A percentile compares a stretch with the other conserved stretches of the same genome.
Conservation (phyloP, 805 yeast genomes). For the Nakazawaea peltata region DNA sequence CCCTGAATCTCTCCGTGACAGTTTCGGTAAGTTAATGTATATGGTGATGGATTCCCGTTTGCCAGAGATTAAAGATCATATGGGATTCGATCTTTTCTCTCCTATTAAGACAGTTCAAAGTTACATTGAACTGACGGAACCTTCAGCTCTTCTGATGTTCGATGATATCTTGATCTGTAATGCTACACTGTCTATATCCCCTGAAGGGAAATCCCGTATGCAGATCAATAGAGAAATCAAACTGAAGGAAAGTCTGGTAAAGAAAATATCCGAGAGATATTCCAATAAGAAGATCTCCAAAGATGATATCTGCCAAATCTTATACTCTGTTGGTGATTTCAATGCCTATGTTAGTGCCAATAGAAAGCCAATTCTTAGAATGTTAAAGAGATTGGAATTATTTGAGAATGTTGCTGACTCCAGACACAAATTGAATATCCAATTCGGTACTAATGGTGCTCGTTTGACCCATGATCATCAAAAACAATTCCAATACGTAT, state of each 20-base stretch:
- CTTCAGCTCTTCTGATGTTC: constrained; percentile 33
- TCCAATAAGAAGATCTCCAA: constrained; percentile 31
- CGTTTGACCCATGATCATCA: constrained; percentile 66
- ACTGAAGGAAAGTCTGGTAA: constrained; percentile 63
- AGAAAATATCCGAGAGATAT: constrained; percentile 44
- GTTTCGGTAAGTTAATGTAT: constrained; percentile 72
- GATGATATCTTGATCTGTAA: constrained; percentile 50
- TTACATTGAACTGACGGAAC: constrained; percentile 32
- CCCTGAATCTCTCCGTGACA: constrained; percentile 74
- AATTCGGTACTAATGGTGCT: constrained; percentile 60
- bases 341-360: constrained; percentile 66
- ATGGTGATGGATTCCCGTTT: constrained; percentile 81
- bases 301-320: constrained; percentile 62
- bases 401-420: constrained; percentile 36
- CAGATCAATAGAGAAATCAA: constrained; percentile 53
- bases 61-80: constrained; percentile 58
- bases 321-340: constrained; percentile 75
- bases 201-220: constrained; percentile 46
- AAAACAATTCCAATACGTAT: constrained; percentile 66
- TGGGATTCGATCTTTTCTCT: constrained; percentile 70
- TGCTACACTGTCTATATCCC: constrained; percentile 63
- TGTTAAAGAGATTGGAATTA: constrained; percentile 42
- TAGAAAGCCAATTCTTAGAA: constrained; percentile 56
- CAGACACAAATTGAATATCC: constrained; percentile 48
- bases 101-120: constrained; percentile 59